Base-by-base conservation (phyloP, 2,329 filamentous ascomycete genomes). In the Fusarium sarcochroum region DNA sequence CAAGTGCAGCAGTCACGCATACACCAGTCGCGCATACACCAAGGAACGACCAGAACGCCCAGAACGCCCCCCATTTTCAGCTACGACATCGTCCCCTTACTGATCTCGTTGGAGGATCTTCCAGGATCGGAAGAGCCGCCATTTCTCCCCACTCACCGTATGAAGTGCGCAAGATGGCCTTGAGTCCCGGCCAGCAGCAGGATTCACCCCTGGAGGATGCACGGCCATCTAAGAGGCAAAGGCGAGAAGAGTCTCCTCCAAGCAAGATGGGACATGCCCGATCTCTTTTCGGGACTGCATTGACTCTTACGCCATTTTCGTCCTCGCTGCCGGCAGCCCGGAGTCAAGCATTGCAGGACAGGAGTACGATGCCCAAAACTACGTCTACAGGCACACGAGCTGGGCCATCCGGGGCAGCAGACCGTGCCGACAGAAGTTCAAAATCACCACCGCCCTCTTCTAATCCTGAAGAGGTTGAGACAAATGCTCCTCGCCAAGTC, bases 11-110 rank as follows among this genome's bases (percentile, higher is more conserved):
- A 70, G 64, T 65, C 73, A 68, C 44, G 18, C 57, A 62, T 10
- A 61, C 66, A 6, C 53, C 58, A 25, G n/a, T 65, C 73, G 68
- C 44, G 18, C 57, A 62, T 10, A 61, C 66, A 6, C 53, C 58
- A 25, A 56, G 62, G 71, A 74, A 66, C 32, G 66, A 73, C n/a
- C 64, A 61, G 18, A 53, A 63, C 60, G 71, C 66, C 13, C 64
- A 61, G 20, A 53, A 63, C 60, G 71, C 66, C 14, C 59, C 52
- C 66, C 79, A 79, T 59, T 76, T 80, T 18, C 80, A 80, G 45
- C 76, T 80, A 15, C 79, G 77, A 17, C 82, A 85, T 44, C 78
- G 81, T 21, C 80, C 82, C 23, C 75, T 85, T n/a, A 89, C 49
- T 72, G 56, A 71, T 4, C 71, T 80, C 18, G 72, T 80, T n/a